Conservation (phyloP, 2,329 filamentous ascomycete genomes). For the Pseudogymnoascus verrucosus region DNA sequence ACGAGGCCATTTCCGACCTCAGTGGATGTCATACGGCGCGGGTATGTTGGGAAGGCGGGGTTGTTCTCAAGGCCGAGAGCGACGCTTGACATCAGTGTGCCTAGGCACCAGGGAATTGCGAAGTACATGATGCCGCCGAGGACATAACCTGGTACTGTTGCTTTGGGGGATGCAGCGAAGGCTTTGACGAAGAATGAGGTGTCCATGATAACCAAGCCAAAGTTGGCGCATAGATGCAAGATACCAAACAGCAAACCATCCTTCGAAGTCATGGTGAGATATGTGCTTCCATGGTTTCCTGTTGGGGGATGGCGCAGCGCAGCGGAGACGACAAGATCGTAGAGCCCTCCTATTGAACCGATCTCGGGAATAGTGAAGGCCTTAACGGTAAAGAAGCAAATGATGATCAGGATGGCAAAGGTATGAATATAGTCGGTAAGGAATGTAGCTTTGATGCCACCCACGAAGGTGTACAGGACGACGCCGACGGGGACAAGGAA, state of each 20-base stretch:
- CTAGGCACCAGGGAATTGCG: constrained; percentile 45
- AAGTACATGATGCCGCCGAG: constrained; percentile 47
- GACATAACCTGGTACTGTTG: constrained; percentile 44
- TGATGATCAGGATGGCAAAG: constrained; percentile 44
- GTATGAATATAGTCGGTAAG: constrained; percentile 48
- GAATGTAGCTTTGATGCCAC: constrained; percentile 33
- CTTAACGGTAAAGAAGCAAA: constrained; percentile 41
- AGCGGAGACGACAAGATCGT: constrained; percentile 40
- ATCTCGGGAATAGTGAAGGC: constrained; percentile 40
- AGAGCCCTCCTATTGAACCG: constrained; percentile 40
- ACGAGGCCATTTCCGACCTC: constrained; percentile 66
- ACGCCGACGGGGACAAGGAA: constrained; percentile 37
- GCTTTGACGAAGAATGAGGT: constrained; percentile 47
- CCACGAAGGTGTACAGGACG: constrained; percentile 32
- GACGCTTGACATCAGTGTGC: constrained; percentile 41
- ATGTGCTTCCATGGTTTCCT: constrained; percentile 46
- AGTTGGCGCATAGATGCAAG: constrained; percentile 40
- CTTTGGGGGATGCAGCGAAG: constrained; percentile 38
- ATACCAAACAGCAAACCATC: constrained; percentile 44
- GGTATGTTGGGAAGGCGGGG: constrained; percentile 47
- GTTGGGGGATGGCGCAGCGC: constrained; percentile 37
- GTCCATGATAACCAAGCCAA: constrained; percentile 46
- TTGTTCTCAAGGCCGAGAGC: constrained; percentile 40
- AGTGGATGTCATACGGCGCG: constrained; percentile 56
- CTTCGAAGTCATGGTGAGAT: constrained; percentile 48